These are phyloP conservation scores for Dioscorea alata DNA, from an alignment of 106 monocot species.

Conservation along the genomic window DNA sequence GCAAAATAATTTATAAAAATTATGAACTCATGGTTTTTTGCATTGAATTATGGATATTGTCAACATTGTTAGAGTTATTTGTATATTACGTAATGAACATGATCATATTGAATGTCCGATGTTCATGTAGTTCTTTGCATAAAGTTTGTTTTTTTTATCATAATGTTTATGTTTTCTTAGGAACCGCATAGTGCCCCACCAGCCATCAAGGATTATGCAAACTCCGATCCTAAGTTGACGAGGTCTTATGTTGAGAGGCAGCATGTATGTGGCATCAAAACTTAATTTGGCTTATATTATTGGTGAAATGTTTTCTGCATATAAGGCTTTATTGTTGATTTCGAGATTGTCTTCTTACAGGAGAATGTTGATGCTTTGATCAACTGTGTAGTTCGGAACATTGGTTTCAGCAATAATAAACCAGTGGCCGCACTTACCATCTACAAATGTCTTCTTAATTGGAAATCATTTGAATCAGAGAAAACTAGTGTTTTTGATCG, in stretches of 20 bases:
- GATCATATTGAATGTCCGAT: neutral
- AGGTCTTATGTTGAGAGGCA: conserved; percentile 71
- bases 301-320: neutral
- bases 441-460: conserved; percentile 92
- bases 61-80: too few relatives aligned
- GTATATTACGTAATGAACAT: too few relatives aligned
- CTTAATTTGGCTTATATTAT: neutral
- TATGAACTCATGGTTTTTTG: too few relatives aligned
- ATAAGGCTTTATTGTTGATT: neutral
- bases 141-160: neutral
- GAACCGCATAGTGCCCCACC: conserved; percentile 67
- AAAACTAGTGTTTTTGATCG: conserved; percentile 93
- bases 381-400: conserved; percentile 62
- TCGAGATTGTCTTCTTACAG: conserved; percentile 31
- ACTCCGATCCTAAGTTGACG: conserved; percentile 44
- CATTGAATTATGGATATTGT: too few relatives aligned
- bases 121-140: neutral
- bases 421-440: conserved; percentile 89
- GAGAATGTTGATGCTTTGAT: conserved; percentile 80
- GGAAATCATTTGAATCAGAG: conserved; percentile 97
- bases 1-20: too few relatives aligned
- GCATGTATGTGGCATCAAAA: conserved; percentile 39
- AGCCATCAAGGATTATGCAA: conserved; percentile 42
- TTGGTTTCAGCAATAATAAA: conserved; percentile 78
- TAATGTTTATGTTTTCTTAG: conserved; percentile 21